Conservation (phyloP, 129 eudicot species). For the Artemisia tridentata region DNA sequence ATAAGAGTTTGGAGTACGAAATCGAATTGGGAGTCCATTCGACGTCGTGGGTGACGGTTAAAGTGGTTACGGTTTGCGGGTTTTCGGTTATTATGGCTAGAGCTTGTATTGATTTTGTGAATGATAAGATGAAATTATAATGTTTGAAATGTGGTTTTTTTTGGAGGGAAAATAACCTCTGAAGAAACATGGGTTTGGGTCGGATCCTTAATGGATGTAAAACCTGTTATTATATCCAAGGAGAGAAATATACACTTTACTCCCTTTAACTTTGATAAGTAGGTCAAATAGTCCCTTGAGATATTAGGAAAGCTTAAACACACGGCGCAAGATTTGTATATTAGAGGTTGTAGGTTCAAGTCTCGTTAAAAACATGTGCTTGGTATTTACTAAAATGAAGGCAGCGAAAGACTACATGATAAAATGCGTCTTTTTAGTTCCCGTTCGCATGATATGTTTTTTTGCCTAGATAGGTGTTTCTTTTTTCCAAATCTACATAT, state of each 20-base stretch:
- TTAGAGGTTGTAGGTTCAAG: no score
- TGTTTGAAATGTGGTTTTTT: conserved; percentile 34
- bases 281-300: no score
- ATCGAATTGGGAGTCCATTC: conserved; percentile 28
- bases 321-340: no score
- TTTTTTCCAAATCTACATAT: no score
- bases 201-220: conserved; percentile 24
- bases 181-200: conserved; percentile 39
- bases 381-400: no score
- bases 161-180: conserved; percentile 51
- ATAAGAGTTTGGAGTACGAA: conserved; percentile 55
- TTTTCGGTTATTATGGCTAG: conserved; percentile 23
- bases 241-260: neutral
- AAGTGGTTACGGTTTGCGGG: conserved; percentile 16
- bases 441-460: no score
- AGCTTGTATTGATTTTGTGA: conserved; percentile 27
- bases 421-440: no score
- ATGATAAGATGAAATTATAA: conserved; percentile 10
- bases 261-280: conserved; percentile 6
- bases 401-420: no score
- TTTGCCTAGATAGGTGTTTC: no score
- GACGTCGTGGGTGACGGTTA: conserved; percentile 22
- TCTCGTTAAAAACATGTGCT: no score
- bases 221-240: neutral
- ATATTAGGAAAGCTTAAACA: no score